Base-by-base conservation (phyloP, 306 rosid genomes). In the Citrullus mucosospermus region DNA sequence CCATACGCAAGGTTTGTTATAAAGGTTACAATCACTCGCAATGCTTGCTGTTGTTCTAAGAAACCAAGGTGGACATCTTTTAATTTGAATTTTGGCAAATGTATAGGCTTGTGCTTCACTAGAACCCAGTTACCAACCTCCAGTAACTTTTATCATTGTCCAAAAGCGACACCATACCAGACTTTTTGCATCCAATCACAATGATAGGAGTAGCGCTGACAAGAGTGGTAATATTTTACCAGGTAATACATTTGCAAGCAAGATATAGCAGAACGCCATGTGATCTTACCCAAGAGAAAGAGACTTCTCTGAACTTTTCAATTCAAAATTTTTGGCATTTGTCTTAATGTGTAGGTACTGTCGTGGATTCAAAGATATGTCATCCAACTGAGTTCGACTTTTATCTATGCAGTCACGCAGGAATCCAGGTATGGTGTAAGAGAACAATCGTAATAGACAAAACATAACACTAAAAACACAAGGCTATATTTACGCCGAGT, bases 371-470 rank as follows among this genome's bases (percentile, higher is more conserved):
- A 12, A 92, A 87, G 85, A 92, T 92, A 75, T 92, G 97, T 70
- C 95, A 92, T 83, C 95, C 97, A 0, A 92, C 97, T 10, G 91
- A 92, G 57, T 92, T 90, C 16, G 97, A 92, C 85, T 92, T 92
- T 81, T 92, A 90, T 80, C 80, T 92, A 73, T 92, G 95, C 80
- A 90, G 97, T 83, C 97, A 91, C 81, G 97, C 97, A 4, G 94
- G 97, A 83, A 87, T 91, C 76, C 94, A 91, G 91, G 97, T 90
- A 87, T 18, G 73, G 50, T 4, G 73, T 38, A 18, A 38, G 18
- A 44, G 6, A 41, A 10, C 56, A 43, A 44, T 69, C 56, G 46
- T 20, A 69, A 69, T 22, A 28, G 53, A 4, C 59, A 71, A 71
- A 70, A 71, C 55, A 48, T 15, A 14, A 71, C 59, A 71, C 59